Evolutionary conservation across 768 basidiomycete genomes (phyloP).

Genomic region (Chiua virens): DNA sequence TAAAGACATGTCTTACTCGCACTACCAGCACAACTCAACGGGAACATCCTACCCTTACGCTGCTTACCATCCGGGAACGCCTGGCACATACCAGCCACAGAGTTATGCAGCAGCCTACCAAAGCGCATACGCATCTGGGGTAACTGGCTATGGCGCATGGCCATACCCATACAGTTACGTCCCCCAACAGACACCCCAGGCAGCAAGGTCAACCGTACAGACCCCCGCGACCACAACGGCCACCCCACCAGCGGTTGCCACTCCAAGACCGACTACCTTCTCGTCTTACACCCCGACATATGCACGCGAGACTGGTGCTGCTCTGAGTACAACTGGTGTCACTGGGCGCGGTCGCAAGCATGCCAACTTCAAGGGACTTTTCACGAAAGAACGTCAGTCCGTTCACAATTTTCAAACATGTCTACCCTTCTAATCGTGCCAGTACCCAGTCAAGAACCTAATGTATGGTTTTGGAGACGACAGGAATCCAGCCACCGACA

Average conservation of each 20-base stretch:
- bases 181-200: constrained; percentile 34
- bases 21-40: constrained; percentile 38
- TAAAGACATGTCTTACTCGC: constrained; percentile 34
- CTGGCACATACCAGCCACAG: constrained; percentile 45
- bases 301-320: constrained; percentile 46
- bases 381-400: constrained; percentile 76
- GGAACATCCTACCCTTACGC: constrained; percentile 66
- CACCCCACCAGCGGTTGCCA: constrained; percentile 30
- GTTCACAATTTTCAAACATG: background rate
- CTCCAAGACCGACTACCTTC: constrained; percentile 47
- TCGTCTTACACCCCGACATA: constrained; percentile 56
- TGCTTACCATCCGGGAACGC: constrained; percentile 53
- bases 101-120: constrained; percentile 50
- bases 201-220: constrained; percentile 30
- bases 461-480: constrained; percentile 97
- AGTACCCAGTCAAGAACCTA: constrained; percentile 64
- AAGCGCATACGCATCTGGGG: constrained; percentile 56
- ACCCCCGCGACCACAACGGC: constrained; percentile 31
- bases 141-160: constrained; percentile 69
- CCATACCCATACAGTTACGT: constrained; percentile 68
- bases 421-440: constrained; percentile 14
- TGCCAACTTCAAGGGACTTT: constrained; percentile 70
- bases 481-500: constrained; percentile 82
- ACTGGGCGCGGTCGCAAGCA: constrained; percentile 59
- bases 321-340: constrained; percentile 36